Evolutionary conservation across 345 rosid genomes (phyloP).

Genomic region (Combretum micranthum): DNA sequence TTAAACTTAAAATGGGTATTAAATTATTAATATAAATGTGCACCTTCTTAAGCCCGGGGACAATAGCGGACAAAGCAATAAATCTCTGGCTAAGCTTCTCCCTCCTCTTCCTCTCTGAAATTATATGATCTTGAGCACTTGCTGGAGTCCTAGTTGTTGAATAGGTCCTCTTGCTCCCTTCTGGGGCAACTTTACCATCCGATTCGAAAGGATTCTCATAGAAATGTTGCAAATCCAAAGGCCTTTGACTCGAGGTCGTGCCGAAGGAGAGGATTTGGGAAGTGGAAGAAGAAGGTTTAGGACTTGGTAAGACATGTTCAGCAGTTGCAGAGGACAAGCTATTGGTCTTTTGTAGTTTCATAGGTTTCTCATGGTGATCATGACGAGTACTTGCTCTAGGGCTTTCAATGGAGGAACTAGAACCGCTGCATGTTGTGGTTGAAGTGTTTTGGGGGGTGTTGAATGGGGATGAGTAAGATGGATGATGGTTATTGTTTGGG

Average conservation of each 20-base stretch:
- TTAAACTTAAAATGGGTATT: too few relatives aligned
- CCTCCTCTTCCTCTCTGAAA: slow-evolving; percentile 52
- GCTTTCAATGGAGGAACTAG: slow-evolving; percentile 3
- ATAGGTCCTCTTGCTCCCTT: slow-evolving; percentile 2
- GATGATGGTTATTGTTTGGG: background rate
- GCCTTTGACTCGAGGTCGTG: background rate
- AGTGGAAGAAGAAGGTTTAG: background rate
- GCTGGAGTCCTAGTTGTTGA: slow-evolving; percentile 20
- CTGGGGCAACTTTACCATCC: slow-evolving; percentile 1
- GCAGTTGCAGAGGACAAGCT: background rate
- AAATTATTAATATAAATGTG: too few relatives aligned
- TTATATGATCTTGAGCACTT: slow-evolving; percentile 43
- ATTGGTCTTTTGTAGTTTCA: slow-evolving; percentile 1
- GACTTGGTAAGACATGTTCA: too few relatives aligned
- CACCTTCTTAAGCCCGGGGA: slow-evolving; percentile 60
- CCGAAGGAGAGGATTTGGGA: slow-evolving; percentile 2
- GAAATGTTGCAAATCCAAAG: background rate
- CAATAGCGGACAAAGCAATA: slow-evolving; percentile 47
- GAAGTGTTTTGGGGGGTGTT: slow-evolving; percentile 5
- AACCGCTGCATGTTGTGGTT: slow-evolving; percentile 5
- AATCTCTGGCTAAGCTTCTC: slow-evolving; percentile 52
- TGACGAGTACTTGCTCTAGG: background rate
- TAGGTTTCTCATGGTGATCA: background rate
- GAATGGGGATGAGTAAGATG: slow-evolving; percentile 3
- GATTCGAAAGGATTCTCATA: slow-evolving; percentile 1